Base-by-base conservation (phyloP, 2,329 filamentous ascomycete genomes). In the Calcarisporium arbuscula region DNA sequence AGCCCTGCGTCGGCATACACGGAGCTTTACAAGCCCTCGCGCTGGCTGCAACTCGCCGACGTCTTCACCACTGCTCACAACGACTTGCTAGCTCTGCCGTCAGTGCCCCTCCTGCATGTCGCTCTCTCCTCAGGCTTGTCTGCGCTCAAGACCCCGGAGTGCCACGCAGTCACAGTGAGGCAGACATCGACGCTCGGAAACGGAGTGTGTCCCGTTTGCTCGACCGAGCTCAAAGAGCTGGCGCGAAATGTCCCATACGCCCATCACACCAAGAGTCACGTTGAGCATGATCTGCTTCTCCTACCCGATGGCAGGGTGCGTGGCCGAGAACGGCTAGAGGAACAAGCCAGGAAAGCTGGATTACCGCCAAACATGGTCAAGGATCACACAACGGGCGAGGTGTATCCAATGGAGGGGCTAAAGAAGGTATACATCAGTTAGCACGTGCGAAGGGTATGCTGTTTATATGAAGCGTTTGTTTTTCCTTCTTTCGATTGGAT, bases 371-470 rank as follows among this genome's bases (percentile, higher is more conserved):
- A 74, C 5, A 70, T 72, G 50, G 72, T 95, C 11, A 84, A 84
- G 55, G 90, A 96, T 62, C 74, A 88, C 15, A 79, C 81, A 14
- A 88, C 83, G 1, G 81, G 82, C 0, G 75, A 85, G 32, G 62
- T 83, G 9, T 92, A 73, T 51, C 58, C 68, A 1, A 64, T 69
- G 34, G 67, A 70, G 2, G 68, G 76, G 36, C 64, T 92, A 39
- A 84, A 84, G 66, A 95, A 94, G 66, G 88, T 96, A 16, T 98
- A 82, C 55, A 95, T 96, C 40, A 86, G 86, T 35, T 95, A 64
- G 52, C 6, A 3, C 15, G 17, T n/a, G n/a, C n/a, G n/a, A n/a
- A n/a, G n/a, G n/a, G n/a, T n/a, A n/a, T n/a, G n/a, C n/a, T n/a
- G n/a, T n/a, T n/a, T n/a, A n/a, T n/a, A n/a, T n/a, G n/a, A n/a